Base-by-base conservation (phyloP, 176 grass and related monocot genomes). In the Puya raimondii region DNA sequence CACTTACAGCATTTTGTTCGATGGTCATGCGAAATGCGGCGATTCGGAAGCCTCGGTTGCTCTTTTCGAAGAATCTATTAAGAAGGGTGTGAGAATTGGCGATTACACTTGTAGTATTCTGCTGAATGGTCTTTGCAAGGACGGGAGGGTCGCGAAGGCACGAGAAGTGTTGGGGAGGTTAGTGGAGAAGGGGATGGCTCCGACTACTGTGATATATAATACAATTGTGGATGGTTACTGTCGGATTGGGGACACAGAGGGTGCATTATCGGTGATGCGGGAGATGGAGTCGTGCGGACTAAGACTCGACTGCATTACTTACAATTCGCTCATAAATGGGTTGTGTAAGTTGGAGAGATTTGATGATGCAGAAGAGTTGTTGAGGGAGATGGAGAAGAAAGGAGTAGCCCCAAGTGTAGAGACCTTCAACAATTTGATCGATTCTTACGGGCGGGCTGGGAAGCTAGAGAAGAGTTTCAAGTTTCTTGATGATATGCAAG, bases 291-390 rank as follows among this genome's bases (percentile, higher is more conserved):
- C 67, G 20, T 9, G 16, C 48, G 52, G 75, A 8, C 49, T 87
- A 26, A 84, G 74, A 48, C 70, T 80, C 61, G 80, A 83, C 71
- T 72, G 69, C 53, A 86, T 84, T 51, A 87, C 81, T 12, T 87
- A 91, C 65, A 91, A 86, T 75, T 68, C 81, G 56, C 75, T 91
- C 23, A 73, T 91, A 65, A 86, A 86, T 72, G 84, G 84, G 23
- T 75, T 87, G 50, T 81, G 88, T 57, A 87, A 87, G 79, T 23
- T 51, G 22, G 74, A 57, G 63, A 75, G 82, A 71, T 67, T 87
- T 16, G 48, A 65, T 2, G 53, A 91, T 53, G 84, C 81, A 15
- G 78, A 87, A 64, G 47, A 50, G 73, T 68, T 91, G 71, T n/a
- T 91, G 9, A 66, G 33, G 6, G 78, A 87, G 65, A 91, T 87